Percentiles rank a stretch among this genome's conserved stretches.
phyloP scores from a whole-genome alignment of 352 stramenopile genomes.

The Pythium dissimile region DNA sequence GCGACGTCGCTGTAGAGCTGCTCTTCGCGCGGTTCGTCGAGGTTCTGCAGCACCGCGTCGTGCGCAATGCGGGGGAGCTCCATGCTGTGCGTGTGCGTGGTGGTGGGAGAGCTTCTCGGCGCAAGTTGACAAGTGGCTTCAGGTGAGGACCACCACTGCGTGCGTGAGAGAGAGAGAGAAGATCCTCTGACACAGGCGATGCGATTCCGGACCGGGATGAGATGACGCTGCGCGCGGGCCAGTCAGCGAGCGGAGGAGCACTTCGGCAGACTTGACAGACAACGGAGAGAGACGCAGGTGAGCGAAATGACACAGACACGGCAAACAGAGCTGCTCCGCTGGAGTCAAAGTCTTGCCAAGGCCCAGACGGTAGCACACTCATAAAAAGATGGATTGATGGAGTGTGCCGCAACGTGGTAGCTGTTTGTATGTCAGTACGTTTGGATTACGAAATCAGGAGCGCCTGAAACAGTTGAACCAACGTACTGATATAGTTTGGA shows the following conservation, averaged over 20 bases:
- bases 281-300: neutral
- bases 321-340: too few species aligned
- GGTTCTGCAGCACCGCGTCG: constrained; percentile 27
- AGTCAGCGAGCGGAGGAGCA: neutral
- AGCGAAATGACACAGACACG: neutral
- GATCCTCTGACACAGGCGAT: neutral
- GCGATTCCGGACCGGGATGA: neutral
- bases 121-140: constrained; percentile 3
- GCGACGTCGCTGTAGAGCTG: constrained; percentile 23
- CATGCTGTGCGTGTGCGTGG: too few species aligned
- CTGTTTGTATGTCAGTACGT: constrained; percentile 1
- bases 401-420: constrained; percentile 5
- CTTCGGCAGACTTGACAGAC: constrained; percentile 7
- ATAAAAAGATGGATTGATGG: constrained; percentile 4
- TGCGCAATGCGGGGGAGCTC: constrained; percentile 27
- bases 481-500: too few species aligned
- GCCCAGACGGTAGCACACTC: neutral
- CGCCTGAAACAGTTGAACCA: too few species aligned
- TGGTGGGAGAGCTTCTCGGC: too few species aligned
- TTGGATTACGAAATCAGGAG: neutral
- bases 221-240: constrained; percentile 2
- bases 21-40: constrained; percentile 30
- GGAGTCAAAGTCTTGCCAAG: too few species aligned
- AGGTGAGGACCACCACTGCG: neutral
- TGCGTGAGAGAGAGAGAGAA: constrained; percentile 1